Percentiles rank a stretch among this genome's conserved stretches.
These are phyloP conservation scores for Tillandsia fasciculata DNA, from an alignment of 176 grass and related monocot genomes.

Conservation along the genomic window DNA sequence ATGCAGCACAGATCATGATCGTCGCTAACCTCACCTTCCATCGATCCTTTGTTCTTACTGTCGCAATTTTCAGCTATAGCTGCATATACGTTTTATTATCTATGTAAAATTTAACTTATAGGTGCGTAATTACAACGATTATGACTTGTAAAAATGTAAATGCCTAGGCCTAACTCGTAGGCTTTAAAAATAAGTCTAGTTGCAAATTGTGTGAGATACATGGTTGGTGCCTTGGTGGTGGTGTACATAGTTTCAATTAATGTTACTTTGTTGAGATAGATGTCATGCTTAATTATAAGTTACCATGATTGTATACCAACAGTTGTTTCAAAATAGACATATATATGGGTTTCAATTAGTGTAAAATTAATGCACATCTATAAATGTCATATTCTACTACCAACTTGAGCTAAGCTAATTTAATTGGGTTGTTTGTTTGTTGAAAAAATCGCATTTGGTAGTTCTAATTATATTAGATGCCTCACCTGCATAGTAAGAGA, in stretches of 20 bases:
- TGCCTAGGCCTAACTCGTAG: neutral
- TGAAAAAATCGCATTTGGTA: neutral
- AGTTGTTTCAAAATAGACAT: too few species aligned
- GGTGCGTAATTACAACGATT: neutral
- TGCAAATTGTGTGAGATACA: neutral
- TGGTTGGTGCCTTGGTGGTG: neutral
- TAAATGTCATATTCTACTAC: neutral
- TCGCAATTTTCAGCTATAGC: neutral
- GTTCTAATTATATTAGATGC: neutral
- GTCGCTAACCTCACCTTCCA: neutral
- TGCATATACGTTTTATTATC: neutral
- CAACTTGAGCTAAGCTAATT: neutral
- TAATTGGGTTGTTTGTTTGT: conserved; percentile 2
- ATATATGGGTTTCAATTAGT: too few species aligned
- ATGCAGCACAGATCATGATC: neutral
- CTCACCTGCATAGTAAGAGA: neutral
- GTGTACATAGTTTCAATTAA: neutral
- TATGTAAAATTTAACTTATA: too few species aligned
- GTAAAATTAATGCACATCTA: neutral
- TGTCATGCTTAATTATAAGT: too few species aligned
- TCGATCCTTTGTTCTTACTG: neutral
- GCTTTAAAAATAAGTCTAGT: neutral
- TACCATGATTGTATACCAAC: too few species aligned
- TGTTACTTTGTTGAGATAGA: too few species aligned
- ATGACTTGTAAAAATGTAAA: neutral